Evolutionary conservation across 208 protist species (phyloP).

Genomic region (Leishmania tropica): DNA sequence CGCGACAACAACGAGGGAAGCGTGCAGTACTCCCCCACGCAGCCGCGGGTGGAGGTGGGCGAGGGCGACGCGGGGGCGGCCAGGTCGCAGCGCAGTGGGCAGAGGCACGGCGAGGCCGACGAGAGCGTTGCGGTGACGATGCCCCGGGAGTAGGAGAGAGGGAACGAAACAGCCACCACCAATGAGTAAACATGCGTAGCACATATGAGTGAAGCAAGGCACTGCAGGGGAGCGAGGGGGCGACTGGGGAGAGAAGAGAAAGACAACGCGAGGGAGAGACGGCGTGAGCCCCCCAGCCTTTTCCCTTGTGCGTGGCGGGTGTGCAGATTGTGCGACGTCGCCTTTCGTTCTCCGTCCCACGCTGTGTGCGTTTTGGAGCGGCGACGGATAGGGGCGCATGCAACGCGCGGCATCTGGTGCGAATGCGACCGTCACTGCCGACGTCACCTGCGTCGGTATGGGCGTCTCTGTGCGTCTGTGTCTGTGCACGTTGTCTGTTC

Average conservation of each 20-base stretch:
- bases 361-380: background rate
- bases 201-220: background rate
- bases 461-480: background rate
- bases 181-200: background rate
- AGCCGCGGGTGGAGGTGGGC: slow-evolving; percentile 18
- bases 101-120: background rate
- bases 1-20: background rate
- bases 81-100: background rate
- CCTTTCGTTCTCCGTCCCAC: background rate
- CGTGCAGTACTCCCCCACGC: background rate
- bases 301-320: background rate
- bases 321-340: background rate
- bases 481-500: background rate
- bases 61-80: background rate
- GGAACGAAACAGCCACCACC: background rate
- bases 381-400: background rate
- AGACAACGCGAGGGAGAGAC: background rate
- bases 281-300: background rate
- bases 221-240: background rate
- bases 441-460: background rate
- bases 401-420: background rate
- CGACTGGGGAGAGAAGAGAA: background rate
- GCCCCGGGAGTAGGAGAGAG: slow-evolving; percentile 13
- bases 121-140: background rate
- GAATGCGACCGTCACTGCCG: background rate